Evolutionary conservation across 371 early-diverging fungal genomes (phyloP), one percentile per base, ranked within the genome.

Genomic region (Mucor indicus): DNA sequence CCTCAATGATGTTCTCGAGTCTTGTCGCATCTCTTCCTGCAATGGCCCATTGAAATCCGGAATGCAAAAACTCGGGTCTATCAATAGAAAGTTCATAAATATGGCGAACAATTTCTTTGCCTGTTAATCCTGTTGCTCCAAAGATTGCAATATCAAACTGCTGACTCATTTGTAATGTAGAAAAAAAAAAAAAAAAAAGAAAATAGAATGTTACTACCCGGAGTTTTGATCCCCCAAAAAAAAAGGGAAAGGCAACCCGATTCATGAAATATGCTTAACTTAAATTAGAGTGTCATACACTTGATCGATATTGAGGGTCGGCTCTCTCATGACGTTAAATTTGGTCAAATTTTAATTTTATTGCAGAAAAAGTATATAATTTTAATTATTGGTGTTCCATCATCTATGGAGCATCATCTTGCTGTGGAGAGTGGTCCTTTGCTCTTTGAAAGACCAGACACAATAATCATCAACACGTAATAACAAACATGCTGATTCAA

Each of bases 381-480:
- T 27, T 27, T 7, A 7, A 27, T 27, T 27, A 27, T 21, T 38
- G 38, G 11, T 38, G 38, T 38, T 38, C 38, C 38, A 38, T 38
- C 38, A 38, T 38, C 38, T 38, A 38, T 27, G 32, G 42, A 37
- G 43, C 41, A 38, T 36, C 30, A 38, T 38, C 44, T 45, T 50
- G 50, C 42, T 57, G 58, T 21, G 46, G 38, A 32, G 55, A 52
- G 24, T 49, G 75, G 8, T 42, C 60, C 50, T 63, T n/a, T 68
- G 63, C 75, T 83, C 60, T 83, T 85, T 21, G 87, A 83, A 38
- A 93, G 67, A 65, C 93, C 94, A 30, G 95, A 93, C 4, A 98
- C 96, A 71, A 98, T 98, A n/a, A 77, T 96, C 98, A 67, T 98
- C 98, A 40, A 98, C 98, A 44, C 96, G 87, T 53, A 98, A 75